Evolutionary conservation across 2,329 filamentous ascomycete genomes (phyloP), one percentile per base, ranked within the genome.

Genomic region (Talaromyces sp.): DNA sequence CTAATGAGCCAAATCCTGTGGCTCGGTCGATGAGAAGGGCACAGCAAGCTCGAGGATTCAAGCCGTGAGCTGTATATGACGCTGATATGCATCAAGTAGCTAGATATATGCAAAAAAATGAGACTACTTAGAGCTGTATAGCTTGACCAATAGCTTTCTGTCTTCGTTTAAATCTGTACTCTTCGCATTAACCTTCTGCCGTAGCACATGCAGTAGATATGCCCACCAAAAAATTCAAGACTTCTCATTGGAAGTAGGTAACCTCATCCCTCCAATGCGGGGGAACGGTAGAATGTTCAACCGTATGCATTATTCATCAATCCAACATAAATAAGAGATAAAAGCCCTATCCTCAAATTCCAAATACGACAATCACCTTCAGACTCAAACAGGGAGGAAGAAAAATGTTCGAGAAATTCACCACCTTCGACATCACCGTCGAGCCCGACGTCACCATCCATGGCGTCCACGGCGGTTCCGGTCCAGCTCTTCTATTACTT

Each of bases 401-500:
- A 45, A 61, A 54, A 9, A 65, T 65, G 64, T 65, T 65, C 7
- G 13, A 33, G 0, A 11, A 52, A 13, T 65, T 65, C 60, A 54
- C 59, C 35, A 22, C 50, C 33, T 66, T 69, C 56, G 58, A 63
- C 33, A 48, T 67, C 14, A 70, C 76, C 60, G 69, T 76, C 47
- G 70, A 73, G 6, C 75, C 76, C 0, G 70, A 72, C 47, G 71
- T 84, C 35, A 76, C 71, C n/a, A 84, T 84, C 66, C 74, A 77
- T 50, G 82, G 82, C 16, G 70, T 82, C 47, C 74, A 73, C 57
- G 78, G 75, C 68, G 74, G 72, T 35, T 61, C 71, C 3, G 71
- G 73, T 1, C 81, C 79, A 0, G 77, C 82, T 0, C 75, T 85
- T 7, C 74, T 81, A 14, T 74, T 85, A 8, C 72, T 85, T 7